Evolutionary conservation across 75 land plant species (phyloP).

Genomic region (Selaginella tamariscina): DNA sequence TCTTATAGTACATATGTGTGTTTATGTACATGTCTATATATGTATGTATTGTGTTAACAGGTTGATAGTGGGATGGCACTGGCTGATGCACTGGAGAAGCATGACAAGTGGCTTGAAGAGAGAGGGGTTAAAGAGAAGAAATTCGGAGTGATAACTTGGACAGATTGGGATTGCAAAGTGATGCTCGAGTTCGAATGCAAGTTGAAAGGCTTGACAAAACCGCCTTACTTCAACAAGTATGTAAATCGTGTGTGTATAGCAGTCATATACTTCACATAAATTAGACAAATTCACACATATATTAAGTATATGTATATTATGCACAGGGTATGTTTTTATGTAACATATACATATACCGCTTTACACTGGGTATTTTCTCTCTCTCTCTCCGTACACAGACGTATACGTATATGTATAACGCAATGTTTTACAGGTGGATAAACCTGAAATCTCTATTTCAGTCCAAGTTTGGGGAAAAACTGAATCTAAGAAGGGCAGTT

Average conservation of each 20-base stretch:
- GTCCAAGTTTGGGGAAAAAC: conserved; percentile 36
- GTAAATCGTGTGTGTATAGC: not conserved
- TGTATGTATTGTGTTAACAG: conserved; percentile 34
- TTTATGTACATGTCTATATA: not conserved
- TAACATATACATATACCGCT: too few species aligned
- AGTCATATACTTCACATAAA: too few species aligned
- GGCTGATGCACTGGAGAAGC: conserved; percentile 67
- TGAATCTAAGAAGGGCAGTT: conserved; percentile 70
- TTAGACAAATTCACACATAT: too few species aligned
- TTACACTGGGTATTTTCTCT: too few species aligned
- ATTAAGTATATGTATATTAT: too few species aligned
- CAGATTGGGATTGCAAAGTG: conserved; percentile 82
- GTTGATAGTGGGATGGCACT: conserved; percentile 64
- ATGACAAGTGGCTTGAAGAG: conserved; percentile 88
- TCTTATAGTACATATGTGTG: not conserved
- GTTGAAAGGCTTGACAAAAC: conserved; percentile 63
- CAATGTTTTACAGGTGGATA: conserved; percentile 80
- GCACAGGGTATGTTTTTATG: too few species aligned
- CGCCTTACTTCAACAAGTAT: conserved; percentile 79
- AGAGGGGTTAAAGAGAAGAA: conserved; percentile 67
- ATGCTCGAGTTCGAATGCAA: conserved; percentile 86
- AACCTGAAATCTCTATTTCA: conserved; percentile 68
- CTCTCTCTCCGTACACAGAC: too few species aligned
- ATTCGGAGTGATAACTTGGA: conserved; percentile 91
- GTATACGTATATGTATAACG: too few species aligned